Evolutionary conservation across 306 rosid species (phyloP).

Genomic region (Astragalus glycyphyllos): DNA sequence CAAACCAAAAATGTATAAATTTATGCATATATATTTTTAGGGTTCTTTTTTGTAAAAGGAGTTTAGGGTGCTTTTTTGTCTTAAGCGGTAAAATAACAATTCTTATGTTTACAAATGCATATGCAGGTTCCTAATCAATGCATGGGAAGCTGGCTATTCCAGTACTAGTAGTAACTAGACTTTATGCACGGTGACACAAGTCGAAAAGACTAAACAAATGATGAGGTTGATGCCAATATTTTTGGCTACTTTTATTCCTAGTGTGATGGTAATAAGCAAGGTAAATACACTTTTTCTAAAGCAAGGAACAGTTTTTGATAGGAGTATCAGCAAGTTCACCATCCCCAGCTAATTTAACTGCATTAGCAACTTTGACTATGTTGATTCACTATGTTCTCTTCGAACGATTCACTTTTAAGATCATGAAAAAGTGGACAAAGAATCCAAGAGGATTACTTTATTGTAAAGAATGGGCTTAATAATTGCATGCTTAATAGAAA

Average conservation of each 20-base stretch:
- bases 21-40: no score
- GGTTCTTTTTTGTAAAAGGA: no score
- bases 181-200: constrained; percentile 74
- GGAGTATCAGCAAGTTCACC: constrained; percentile 64
- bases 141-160: constrained; percentile 50
- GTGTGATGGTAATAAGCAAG: constrained; percentile 63
- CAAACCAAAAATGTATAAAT: no score
- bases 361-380: constrained; percentile 73
- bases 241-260: constrained; percentile 70
- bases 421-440: constrained; percentile 52
- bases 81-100: not conserved
- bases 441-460: constrained; percentile 86
- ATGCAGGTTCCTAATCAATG: constrained; percentile 73
- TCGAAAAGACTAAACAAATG: constrained; percentile 87
- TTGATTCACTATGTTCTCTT: constrained; percentile 64
- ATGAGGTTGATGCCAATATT: constrained; percentile 68
- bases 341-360: constrained; percentile 70
- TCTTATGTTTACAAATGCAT: not conserved
- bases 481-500: constrained; percentile 58
- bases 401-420: constrained; percentile 60
- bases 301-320: constrained; percentile 78
- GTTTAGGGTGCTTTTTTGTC: no score
- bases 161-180: constrained; percentile 55
- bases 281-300: constrained; percentile 66
- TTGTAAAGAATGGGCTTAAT: constrained; percentile 70